Evolutionary conservation across 345 rosid genomes (phyloP).

Genomic region (Populus pruinosa): DNA sequence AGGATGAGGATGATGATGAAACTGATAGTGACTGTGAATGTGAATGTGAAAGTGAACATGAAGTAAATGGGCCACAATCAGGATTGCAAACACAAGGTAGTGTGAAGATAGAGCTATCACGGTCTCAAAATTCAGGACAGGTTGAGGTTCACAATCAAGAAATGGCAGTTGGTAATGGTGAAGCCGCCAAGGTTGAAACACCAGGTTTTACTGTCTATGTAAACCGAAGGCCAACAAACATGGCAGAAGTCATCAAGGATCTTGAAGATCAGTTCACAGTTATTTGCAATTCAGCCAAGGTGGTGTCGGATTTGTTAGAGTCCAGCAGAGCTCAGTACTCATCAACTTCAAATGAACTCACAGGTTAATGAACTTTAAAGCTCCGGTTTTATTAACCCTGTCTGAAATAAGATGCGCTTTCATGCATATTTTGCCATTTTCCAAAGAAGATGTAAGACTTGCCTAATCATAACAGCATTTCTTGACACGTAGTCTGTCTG

Average conservation of each 20-base stretch:
- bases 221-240: slow-evolving; percentile 83
- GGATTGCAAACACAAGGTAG: slow-evolving; percentile 43
- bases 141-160: slow-evolving; percentile 56
- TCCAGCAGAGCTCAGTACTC: slow-evolving; percentile 67
- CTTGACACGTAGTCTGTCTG: neutral
- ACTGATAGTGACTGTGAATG: slow-evolving; percentile 38
- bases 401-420: neutral
- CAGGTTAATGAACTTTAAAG: slow-evolving; percentile 44
- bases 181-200: slow-evolving; percentile 43
- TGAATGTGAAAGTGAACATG: slow-evolving; percentile 37
- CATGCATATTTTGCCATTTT: too few species aligned
- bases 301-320: slow-evolving; percentile 74
- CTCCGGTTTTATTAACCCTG: neutral
- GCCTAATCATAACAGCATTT: neutral
- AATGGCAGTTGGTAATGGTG: slow-evolving; percentile 41
- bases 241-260: slow-evolving; percentile 92
- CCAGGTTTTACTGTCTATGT: slow-evolving; percentile 91
- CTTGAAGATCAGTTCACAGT: slow-evolving; percentile 72
- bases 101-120: slow-evolving; percentile 42
- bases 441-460: too few species aligned
- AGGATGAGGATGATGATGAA: slow-evolving; percentile 42
- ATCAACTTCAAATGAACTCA: slow-evolving; percentile 52
- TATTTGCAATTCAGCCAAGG: slow-evolving; percentile 66
- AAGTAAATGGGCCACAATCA: slow-evolving; percentile 23
- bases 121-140: slow-evolving; percentile 43